Conservation (phyloP, 192 early-diverging fungal genomes). For the Backusella circina region DNA sequence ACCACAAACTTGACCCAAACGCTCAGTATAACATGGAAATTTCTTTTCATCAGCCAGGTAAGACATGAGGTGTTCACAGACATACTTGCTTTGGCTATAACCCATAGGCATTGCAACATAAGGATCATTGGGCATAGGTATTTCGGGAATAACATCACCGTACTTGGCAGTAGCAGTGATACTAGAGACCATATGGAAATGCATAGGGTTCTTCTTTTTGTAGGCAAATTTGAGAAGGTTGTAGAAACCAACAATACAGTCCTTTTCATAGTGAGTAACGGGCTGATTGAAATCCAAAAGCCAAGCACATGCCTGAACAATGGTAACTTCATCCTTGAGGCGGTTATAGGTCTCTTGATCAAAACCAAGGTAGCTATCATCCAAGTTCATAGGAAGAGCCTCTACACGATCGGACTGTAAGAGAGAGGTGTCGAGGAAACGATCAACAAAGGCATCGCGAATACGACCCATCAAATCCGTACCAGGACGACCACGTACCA, state of each 20-base stretch:
- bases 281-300: slow-evolving; percentile 34
- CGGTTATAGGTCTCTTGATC: slow-evolving; percentile 12
- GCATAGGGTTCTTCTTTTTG: slow-evolving; percentile 9
- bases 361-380: slow-evolving; percentile 24
- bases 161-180: slow-evolving; percentile 17
- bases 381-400: slow-evolving; percentile 21
- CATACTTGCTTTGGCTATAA: slow-evolving; percentile 28
- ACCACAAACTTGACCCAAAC: slow-evolving; percentile 32
- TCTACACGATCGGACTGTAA: slow-evolving; percentile 9
- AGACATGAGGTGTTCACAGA: slow-evolving; percentile 22
- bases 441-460: slow-evolving; percentile 8
- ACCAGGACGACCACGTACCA: slow-evolving; percentile 24
- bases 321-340: slow-evolving; percentile 22
- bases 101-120: slow-evolving; percentile 24
- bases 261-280: slow-evolving; percentile 25
- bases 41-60: slow-evolving; percentile 18
- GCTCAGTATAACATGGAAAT: slow-evolving; percentile 14
- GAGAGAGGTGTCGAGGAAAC: slow-evolving; percentile 11
- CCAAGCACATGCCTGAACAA: slow-evolving; percentile 32
- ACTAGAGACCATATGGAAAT: slow-evolving; percentile 26
- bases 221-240: slow-evolving; percentile 25
- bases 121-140: slow-evolving; percentile 15
- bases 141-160: slow-evolving; percentile 8
- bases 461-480: slow-evolving; percentile 10
- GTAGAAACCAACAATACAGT: slow-evolving; percentile 27